Base-by-base conservation (phyloP, 495 filamentous ascomycete species). In the Penicillium maclennaniae region DNA sequence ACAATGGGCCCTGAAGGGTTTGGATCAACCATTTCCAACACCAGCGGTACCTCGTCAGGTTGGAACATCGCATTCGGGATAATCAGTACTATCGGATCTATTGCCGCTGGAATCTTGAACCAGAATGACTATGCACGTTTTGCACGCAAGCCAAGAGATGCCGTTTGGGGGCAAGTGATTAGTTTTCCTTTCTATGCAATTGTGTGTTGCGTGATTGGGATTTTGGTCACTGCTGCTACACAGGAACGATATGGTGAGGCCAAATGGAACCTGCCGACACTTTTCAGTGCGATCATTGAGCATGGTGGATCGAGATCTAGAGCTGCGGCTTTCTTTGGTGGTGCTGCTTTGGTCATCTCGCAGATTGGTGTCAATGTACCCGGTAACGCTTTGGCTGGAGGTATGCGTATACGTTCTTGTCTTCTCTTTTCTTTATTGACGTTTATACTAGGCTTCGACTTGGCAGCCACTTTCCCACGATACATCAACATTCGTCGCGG, bases 401-500 rank as follows among this genome's bases (percentile, higher is more conserved):
- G 76, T 27, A 73, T 39, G 43, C 10, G 12, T 40, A n/a, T 17
- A 23, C n/a, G n/a, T 12, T 34, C 4, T 14, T 10, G 3, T 12
- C 31, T 34, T 34, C 10, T 34, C 31, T 1, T 34, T 34, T 1
- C 4, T 3, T 12, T 34, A 12, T 12, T 34, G 10, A 34, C 10
- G 3, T 34, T 1, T 12, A 0, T 12, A 34, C 10, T 12, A 34
- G 31, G 31, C 31, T 34, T 78, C 51, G 76, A 79, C 39, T 58
- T 78, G 41, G 70, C 76, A 3, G 73, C 69, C 9, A 55, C 75
- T 7, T 75, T 67, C 54, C 75, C 77, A 7, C 62, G 62, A 31
- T 79, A 75, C 58, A 78, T 80, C 58, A 76, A 79, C 51, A 78
- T 79, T 41, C 67, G 74, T 4, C 69, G 77, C 12, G 76, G 76